phyloP scores from a whole-genome alignment of 805 yeast species.

The Lipomyces spencermartinsiae region DNA sequence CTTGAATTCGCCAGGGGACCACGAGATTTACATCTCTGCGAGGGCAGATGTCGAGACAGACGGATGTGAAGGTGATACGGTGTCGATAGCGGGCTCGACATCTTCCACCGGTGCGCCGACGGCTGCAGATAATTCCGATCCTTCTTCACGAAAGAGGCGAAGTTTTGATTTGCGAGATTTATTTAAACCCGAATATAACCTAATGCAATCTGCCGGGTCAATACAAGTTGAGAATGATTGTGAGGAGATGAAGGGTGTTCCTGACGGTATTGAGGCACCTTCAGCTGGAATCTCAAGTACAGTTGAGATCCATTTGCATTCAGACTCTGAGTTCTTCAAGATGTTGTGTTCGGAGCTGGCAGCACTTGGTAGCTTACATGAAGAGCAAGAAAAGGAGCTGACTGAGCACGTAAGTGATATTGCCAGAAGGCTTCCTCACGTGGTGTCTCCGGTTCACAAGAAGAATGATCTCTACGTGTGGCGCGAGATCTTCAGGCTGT shows the following conservation, averaged over 20 bases:
- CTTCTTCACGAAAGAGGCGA: background rate
- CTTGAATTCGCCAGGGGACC: background rate
- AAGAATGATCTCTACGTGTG: conserved; percentile 67
- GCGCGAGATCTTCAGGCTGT: conserved; percentile 70
- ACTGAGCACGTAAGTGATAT: conserved; percentile 53
- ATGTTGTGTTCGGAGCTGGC: conserved; percentile 62
- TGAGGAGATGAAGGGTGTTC: background rate
- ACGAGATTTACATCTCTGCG: conserved; percentile 11
- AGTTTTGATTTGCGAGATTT: background rate
- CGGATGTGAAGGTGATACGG: background rate
- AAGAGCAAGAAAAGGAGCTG: conserved; percentile 53
- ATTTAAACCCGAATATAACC: background rate
- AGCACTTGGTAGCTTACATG: conserved; percentile 53
- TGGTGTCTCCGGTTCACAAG: conserved; percentile 50
- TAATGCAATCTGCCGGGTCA: background rate
- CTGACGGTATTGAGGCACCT: background rate
- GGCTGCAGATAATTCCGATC: background rate
- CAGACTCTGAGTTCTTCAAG: conserved; percentile 66
- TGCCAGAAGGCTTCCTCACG: conserved; percentile 50
- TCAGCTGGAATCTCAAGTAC: conserved; percentile 13
- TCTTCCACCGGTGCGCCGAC: background rate
- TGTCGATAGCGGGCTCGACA: background rate
- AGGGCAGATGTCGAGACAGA: conserved; percentile 9
- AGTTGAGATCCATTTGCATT: conserved; percentile 53
- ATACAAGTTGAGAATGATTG: background rate